Evolutionary conservation across 2,329 filamentous ascomycete species (phyloP), one percentile per base, ranked within the genome.

Genomic region (Helotiales sp.): DNA sequence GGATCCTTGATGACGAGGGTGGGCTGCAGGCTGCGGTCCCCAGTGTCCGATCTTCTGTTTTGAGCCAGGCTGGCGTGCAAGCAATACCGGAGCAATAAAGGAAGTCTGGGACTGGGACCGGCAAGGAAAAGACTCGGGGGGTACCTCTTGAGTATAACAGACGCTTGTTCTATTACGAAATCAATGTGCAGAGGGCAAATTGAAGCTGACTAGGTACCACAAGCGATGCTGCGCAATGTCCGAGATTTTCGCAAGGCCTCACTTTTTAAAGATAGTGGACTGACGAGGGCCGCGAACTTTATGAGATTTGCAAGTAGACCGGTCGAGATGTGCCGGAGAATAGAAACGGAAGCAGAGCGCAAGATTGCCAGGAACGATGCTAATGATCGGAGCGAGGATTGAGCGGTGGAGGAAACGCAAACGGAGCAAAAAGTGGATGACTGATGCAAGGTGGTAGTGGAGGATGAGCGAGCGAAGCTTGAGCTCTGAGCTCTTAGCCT

Each of bases 1-100:
- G 52, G 56, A 71, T 70, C 68, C 69, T 69, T 66, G 68, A 63
- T 58, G 65, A 69, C 68, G 68, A 70, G 68, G 68, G 67, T 69
- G 46, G 44, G 66, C 60, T 67, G 68, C 66, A 68, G 59, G 55
- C 61, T 64, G 60, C 61, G 64, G 61, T 67, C 63, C 67, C 64
- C 64, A 52, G 68, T 65, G 56, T 63, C 57, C 52, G 65, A 70
- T 68, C 67, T 67, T 56, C 62, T 66, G 52, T 57, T 65, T 61
- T 61, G 61, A 61, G 62, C 53, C 54, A 42, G 59, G 58, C 53
- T 25, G 10, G 59, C 61, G 64, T 56, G 34, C 29, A 40, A 53
- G 49, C 53, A 60, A 60, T 48, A 56, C 59, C 52, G 57, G 61
- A 65, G 52, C 59, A 61, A 59, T 44, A 62, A 59, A 36, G 49